A percentile compares a stretch with the other conserved stretches of the same genome.
phyloP scores from a whole-genome alignment of 805 yeast species.

The Komagataella populi region DNA sequence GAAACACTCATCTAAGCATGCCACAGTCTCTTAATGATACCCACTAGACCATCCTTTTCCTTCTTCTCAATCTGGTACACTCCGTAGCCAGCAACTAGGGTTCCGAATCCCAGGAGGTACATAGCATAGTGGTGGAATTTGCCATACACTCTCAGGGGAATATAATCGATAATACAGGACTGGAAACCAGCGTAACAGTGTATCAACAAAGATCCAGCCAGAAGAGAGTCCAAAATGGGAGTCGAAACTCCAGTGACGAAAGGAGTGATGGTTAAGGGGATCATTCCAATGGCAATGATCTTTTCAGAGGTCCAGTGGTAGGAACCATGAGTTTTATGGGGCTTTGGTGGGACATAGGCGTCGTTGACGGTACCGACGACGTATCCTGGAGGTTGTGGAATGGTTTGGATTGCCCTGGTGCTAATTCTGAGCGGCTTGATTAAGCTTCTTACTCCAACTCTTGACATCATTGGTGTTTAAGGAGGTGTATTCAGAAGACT shows the following conservation, averaged over 20 bases:
- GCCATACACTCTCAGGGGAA: conserved; percentile 65
- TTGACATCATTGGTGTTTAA: background rate
- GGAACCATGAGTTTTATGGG: conserved; percentile 49
- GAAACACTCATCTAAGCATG: conserved; percentile 8
- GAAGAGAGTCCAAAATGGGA: conserved; percentile 15
- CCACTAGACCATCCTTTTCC: conserved; percentile 51
- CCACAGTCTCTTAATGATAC: conserved; percentile 22
- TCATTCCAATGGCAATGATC: conserved; percentile 39
- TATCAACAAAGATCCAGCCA: conserved; percentile 36
- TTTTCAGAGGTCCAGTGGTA: conserved; percentile 67
- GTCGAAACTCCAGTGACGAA: conserved; percentile 39
- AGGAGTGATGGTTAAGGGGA: conserved; percentile 54
- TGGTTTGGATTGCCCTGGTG: background rate
- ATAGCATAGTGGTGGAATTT: conserved; percentile 46
- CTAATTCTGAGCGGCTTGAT: background rate
- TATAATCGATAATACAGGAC: conserved; percentile 67
- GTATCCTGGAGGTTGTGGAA: conserved; percentile 54
- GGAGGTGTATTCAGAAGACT: background rate
- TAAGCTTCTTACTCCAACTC: background rate
- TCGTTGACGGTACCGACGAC: conserved; percentile 65
- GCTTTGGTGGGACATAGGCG: conserved; percentile 47
- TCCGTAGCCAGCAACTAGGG: conserved; percentile 57
- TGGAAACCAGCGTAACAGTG: conserved; percentile 65
- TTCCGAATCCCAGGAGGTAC: conserved; percentile 47
- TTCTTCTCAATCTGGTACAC: conserved; percentile 49